A percentile compares a stretch with the other conserved stretches of the same genome.
Evolutionary conservation across 805 yeast genomes (phyloP).

Genomic region (Myxozyma geophila): DNA sequence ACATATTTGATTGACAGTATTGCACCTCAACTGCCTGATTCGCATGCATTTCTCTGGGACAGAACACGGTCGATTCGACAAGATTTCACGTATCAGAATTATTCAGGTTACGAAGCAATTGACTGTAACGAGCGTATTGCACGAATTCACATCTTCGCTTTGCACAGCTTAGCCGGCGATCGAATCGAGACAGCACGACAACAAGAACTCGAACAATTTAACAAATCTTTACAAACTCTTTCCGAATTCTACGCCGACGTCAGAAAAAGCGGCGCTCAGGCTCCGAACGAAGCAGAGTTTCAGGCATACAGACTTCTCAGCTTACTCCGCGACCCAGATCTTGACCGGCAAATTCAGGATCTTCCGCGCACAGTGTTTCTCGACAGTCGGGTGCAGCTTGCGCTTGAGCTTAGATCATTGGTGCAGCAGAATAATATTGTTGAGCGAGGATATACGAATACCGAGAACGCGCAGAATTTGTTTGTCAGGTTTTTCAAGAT

Average conservation of each 20-base stretch:
- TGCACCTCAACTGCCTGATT: constrained; percentile 71
- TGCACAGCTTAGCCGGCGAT: constrained; percentile 83
- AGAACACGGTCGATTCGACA: constrained; percentile 95
- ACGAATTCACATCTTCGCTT: constrained; percentile 77
- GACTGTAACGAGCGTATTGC: constrained; percentile 92
- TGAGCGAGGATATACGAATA: constrained; percentile 54
- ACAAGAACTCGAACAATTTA: constrained; percentile 93
- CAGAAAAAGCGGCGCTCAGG: constrained; percentile 65
- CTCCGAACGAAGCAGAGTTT: constrained; percentile 90
- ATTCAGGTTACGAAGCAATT: constrained; percentile 88
- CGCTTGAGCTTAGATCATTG: constrained; percentile 69
- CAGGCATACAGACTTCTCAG: constrained; percentile 83
- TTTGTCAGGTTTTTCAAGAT: constrained; percentile 68
- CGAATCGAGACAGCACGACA: constrained; percentile 82
- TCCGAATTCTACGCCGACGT: constrained; percentile 85
- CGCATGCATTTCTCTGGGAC: constrained; percentile 95
- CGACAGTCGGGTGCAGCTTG: constrained; percentile 66
- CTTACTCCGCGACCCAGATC: constrained; percentile 81
- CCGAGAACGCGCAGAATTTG: constrained; percentile 63
- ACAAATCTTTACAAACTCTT: constrained; percentile 85
- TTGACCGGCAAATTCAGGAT: constrained; percentile 73
- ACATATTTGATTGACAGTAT: constrained; percentile 70
- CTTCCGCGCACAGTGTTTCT: constrained; percentile 63
- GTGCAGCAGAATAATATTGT: constrained; percentile 61
- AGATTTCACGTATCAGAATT: constrained; percentile 95